phyloP scores from a whole-genome alignment of 2,329 filamentous ascomycete genomes.

The Epichloe amarillans region DNA sequence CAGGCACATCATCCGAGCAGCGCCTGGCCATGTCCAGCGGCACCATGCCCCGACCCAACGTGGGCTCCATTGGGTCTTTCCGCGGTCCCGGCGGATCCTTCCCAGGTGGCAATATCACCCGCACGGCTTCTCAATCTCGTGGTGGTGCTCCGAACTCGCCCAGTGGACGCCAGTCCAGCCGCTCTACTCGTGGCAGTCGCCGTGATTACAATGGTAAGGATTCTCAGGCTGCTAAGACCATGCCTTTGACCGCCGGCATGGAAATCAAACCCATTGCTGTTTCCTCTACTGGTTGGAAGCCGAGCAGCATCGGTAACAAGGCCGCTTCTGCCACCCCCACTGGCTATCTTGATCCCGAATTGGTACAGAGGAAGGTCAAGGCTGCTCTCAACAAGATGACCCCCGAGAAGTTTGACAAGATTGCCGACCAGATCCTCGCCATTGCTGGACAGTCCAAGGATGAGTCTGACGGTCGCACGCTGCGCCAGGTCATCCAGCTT shows the following conservation, averaged over 20 bases:
- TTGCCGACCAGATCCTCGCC: constrained; percentile 79
- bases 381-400: constrained; percentile 99
- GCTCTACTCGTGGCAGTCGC: constrained; percentile 51
- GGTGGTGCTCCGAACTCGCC: constrained; percentile 58
- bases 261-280: constrained; percentile 69
- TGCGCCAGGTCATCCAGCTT: constrained; percentile 95
- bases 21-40: constrained; percentile 55
- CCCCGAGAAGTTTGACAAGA: constrained; percentile 95
- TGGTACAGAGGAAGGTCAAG: constrained; percentile 98
- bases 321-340: constrained; percentile 20
- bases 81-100: constrained; percentile 39
- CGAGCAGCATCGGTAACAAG: constrained; percentile 49
- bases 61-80: constrained; percentile 29
- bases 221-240: constrained; percentile 63
- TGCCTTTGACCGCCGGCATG: constrained; percentile 78
- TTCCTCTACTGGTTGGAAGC: constrained; percentile 78
- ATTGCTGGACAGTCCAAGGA: constrained; percentile 95
- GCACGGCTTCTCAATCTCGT: constrained; percentile 46
- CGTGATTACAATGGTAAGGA: constrained; percentile 47
- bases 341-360: constrained; percentile 66
- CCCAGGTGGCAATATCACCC: constrained; percentile 50
- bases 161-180: constrained; percentile 44
- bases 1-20: constrained; percentile 64
- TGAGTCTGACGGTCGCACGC: constrained; percentile 82
- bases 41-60: constrained; percentile 30